Evolutionary conservation across 257 asterid genomes (phyloP).

Genomic region (Ballota nigra): DNA sequence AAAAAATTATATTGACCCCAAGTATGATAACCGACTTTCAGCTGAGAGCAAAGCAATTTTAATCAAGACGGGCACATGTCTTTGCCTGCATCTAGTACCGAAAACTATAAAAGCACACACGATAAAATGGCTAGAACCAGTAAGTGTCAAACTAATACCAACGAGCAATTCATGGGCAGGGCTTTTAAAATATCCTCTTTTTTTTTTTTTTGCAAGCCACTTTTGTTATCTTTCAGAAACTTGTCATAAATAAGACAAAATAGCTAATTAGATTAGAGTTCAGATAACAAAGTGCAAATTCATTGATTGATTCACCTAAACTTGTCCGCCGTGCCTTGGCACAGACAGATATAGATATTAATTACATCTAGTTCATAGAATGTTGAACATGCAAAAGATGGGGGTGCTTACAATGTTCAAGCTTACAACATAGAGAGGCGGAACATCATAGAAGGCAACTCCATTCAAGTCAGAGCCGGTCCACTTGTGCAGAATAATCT

Average conservation of each 20-base stretch:
- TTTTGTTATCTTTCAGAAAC: not conserved
- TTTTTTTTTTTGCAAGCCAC: not conserved
- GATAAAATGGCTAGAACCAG: not conserved
- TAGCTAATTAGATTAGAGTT: not conserved
- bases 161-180: not conserved
- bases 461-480: conserved; percentile 90
- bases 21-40: too few relatives aligned
- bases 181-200: not conserved
- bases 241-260: conserved; percentile 7
- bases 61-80: too few relatives aligned
- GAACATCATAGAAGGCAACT: conserved; percentile 86
- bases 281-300: not conserved
- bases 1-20: too few relatives aligned
- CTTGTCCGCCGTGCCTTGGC: not conserved
- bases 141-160: not conserved
- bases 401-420: conserved; percentile 73
- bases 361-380: not conserved
- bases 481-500: conserved; percentile 91
- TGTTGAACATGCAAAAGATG: conserved; percentile 3
- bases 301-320: not conserved
- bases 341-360: not conserved
- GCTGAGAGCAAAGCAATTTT: too few relatives aligned
- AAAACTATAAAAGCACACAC: not conserved
- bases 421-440: conserved; percentile 99
- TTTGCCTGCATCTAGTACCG: too few relatives aligned